Evolutionary conservation across 2,329 filamentous ascomycete genomes (phyloP).

Genomic region (Scedosporium dehoogii): DNA sequence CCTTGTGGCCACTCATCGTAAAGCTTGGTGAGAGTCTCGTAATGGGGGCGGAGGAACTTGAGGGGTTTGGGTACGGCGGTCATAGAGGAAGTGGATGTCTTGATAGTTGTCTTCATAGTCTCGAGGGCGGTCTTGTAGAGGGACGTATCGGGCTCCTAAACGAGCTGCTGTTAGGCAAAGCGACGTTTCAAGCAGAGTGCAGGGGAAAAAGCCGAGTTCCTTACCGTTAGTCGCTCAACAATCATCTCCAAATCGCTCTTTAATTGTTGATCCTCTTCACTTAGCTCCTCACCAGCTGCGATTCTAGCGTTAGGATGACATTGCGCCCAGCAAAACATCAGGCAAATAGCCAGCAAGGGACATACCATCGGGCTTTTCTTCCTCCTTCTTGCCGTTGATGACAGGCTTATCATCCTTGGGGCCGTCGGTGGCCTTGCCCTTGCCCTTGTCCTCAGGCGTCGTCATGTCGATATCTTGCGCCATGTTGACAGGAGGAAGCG

Average conservation of each 20-base stretch:
- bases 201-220: conserved; percentile 11
- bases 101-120: conserved; percentile 96
- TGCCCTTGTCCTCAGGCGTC: conserved; percentile 85
- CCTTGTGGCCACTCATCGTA: conserved; percentile 84
- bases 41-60: conserved; percentile 95
- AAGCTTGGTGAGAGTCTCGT: conserved; percentile 75
- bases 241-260: conserved; percentile 98
- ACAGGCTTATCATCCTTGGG: conserved; percentile 60
- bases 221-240: conserved; percentile 83
- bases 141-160: conserved; percentile 70
- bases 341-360: conserved; percentile 6
- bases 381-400: conserved; percentile 68
- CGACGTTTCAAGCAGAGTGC: background rate
- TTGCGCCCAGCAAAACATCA: background rate
- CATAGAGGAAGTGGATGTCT: conserved; percentile 98
- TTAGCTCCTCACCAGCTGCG: conserved; percentile 69
- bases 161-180: conserved; percentile 10
- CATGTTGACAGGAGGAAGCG: conserved; percentile 49
- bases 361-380: conserved; percentile 47
- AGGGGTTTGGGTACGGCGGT: conserved; percentile 96
- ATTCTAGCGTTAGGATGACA: conserved; percentile 10
- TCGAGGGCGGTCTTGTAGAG: conserved; percentile 91
- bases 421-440: conserved; percentile 77
- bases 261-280: conserved; percentile 94
- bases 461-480: conserved; percentile 86